These are phyloP conservation scores for Leccinum variabile DNA, from an alignment of 1,284 basidiomycete genomes.

Conservation along the genomic window DNA sequence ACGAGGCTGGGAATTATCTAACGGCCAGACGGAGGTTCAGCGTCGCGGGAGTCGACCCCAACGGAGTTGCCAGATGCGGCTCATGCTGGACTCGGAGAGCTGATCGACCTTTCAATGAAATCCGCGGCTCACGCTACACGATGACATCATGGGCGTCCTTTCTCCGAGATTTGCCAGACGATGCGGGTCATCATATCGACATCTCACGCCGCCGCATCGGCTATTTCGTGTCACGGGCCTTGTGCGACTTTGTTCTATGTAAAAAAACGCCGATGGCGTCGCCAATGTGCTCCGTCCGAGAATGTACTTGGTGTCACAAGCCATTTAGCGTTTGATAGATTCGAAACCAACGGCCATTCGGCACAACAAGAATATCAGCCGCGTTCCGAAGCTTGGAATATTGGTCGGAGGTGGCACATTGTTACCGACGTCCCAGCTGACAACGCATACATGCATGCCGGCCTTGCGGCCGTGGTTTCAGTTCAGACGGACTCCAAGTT, in stretches of 20 bases:
- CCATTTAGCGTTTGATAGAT: not conserved
- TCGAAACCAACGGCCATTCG: not conserved
- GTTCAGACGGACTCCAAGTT: not conserved
- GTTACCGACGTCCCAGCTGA: not conserved
- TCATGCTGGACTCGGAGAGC: not conserved
- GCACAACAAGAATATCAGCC: not conserved
- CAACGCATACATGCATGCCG: not conserved
- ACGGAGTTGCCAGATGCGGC: not conserved
- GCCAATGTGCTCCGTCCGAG: not conserved
- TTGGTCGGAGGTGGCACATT: not conserved
- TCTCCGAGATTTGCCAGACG: too few species aligned
- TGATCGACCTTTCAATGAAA: not conserved
- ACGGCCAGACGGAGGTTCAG: not conserved
- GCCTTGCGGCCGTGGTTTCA: too few species aligned
- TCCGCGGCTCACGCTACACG: not conserved
- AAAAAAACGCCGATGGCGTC: not conserved
- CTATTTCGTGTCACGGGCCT: too few species aligned
- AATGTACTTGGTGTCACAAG: not conserved
- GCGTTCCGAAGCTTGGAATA: not conserved
- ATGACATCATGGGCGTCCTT: not conserved
- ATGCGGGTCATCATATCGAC: too few species aligned
- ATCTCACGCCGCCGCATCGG: too few species aligned
- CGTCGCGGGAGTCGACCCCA: not conserved
- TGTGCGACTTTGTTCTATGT: not conserved
- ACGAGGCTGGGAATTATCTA: not conserved